phyloP scores from a whole-genome alignment of 306 rosid genomes.

The Vicia villosa region DNA sequence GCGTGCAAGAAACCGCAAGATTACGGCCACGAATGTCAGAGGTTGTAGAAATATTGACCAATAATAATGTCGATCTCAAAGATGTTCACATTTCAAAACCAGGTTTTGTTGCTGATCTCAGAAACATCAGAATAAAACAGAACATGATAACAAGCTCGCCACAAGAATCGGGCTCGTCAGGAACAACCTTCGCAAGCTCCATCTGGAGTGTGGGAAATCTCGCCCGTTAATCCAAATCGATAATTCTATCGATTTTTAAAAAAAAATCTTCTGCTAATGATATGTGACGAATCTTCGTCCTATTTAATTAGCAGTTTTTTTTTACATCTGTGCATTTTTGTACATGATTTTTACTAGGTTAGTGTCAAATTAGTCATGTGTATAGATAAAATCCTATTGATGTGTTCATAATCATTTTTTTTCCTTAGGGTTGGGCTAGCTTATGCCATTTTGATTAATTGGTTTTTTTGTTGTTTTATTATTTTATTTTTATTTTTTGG shows the following conservation, averaged over 20 bases:
- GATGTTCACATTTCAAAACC: slow-evolving; percentile 61
- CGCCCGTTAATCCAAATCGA: slow-evolving; percentile 40
- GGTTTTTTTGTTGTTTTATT: background rate
- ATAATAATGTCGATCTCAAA: slow-evolving; percentile 31
- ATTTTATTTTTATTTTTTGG: background rate
- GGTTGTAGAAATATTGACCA: slow-evolving; percentile 52
- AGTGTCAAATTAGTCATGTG: slow-evolving; percentile 12
- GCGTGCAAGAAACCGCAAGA: slow-evolving; percentile 74
- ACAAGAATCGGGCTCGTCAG: slow-evolving; percentile 39
- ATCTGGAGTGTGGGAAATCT: slow-evolving; percentile 38
- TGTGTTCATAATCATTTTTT: slow-evolving; percentile 3
- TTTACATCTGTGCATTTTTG: background rate
- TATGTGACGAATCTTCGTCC: too few species aligned
- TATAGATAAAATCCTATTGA: slow-evolving; percentile 14
- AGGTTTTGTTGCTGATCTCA: slow-evolving; percentile 74
- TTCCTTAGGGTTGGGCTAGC: slow-evolving; percentile 11
- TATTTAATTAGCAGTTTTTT: too few species aligned
- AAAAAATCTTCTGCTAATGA: too few species aligned
- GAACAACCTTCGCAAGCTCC: slow-evolving; percentile 36
- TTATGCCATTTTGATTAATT: too few species aligned
- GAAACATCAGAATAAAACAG: slow-evolving; percentile 56
- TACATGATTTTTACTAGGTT: background rate
- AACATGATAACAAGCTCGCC: slow-evolving; percentile 35
- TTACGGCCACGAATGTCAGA: slow-evolving; percentile 71
- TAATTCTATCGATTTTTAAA: background rate